A percentile compares a stretch with the other conserved stretches of the same genome.
Conservation (phyloP, 2,329 filamentous ascomycete genomes). For the Colletotrichum lindemuthianum region DNA sequence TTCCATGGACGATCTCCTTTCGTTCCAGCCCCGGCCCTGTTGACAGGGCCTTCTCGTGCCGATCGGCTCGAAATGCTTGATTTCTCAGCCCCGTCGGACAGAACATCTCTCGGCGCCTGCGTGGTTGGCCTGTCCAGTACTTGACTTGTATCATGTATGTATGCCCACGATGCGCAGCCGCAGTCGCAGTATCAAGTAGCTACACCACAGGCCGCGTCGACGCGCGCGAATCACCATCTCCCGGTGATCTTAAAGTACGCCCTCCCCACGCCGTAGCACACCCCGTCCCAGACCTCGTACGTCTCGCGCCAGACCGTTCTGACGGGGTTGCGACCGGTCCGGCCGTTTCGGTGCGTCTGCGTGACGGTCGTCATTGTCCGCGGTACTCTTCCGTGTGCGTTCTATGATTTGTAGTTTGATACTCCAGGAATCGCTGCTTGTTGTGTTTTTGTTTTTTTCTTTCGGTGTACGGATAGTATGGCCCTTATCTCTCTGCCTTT, state of each 20-base stretch:
- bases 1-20: no score
- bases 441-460: background rate
- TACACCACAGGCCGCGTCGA: background rate
- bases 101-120: background rate
- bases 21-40: no score
- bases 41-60: background rate
- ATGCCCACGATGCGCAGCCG: no score
- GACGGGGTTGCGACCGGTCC: constrained; percentile 49
- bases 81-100: background rate
- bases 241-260: constrained; percentile 47
- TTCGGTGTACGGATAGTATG: background rate
- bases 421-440: background rate
- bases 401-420: background rate
- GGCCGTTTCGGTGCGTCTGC: constrained; percentile 69
- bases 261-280: constrained; percentile 51
- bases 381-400: background rate
- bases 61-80: background rate
- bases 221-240: constrained; percentile 24
- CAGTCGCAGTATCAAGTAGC: no score
- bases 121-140: background rate
- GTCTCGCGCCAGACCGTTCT: constrained; percentile 44
- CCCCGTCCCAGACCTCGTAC: constrained; percentile 50
- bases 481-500: no score
- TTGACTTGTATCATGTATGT: no score
- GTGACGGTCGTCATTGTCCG: constrained; percentile 65